A percentile compares a stretch with the other conserved stretches of the same genome.
phyloP scores from a whole-genome alignment of 2,329 filamentous ascomycete species.

The Uncinocarpus reesii region DNA sequence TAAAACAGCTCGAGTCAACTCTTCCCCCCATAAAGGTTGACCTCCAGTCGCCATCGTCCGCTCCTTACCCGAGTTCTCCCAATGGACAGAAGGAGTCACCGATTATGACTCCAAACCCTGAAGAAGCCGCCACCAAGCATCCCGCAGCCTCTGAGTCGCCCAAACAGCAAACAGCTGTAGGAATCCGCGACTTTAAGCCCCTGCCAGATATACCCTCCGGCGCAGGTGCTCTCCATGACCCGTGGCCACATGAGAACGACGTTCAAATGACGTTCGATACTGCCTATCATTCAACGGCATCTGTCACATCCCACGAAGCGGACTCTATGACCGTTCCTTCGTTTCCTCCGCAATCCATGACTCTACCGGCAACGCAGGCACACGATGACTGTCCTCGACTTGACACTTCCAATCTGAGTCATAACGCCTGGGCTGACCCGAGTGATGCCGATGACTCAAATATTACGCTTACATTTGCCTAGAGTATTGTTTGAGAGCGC shows the following conservation, averaged over 20 bases:
- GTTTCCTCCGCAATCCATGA: not conserved
- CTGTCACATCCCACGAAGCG: not conserved
- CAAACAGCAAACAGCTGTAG: not conserved
- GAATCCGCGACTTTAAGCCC: conserved; percentile 5
- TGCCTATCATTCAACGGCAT: conserved; percentile 39
- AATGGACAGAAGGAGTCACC: not conserved
- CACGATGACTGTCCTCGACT: not conserved
- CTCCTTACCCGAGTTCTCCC: conserved; percentile 8
- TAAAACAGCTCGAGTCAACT: conserved; percentile 77
- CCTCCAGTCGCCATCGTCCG: conserved; percentile 28
- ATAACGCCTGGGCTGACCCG: conserved; percentile 61
- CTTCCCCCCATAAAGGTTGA: conserved; percentile 82
- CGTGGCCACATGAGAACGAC: conserved; percentile 24
- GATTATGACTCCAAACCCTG: not conserved
- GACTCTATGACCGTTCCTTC: not conserved
- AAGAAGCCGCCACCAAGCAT: not conserved
- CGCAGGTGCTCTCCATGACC: not conserved
- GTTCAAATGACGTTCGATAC: conserved; percentile 65
- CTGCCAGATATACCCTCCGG: not conserved
- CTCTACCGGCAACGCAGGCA: not conserved
- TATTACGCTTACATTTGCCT: conserved; percentile 75
- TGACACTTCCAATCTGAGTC: conserved; percentile 8
- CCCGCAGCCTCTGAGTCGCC: not conserved
- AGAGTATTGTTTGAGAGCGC: not conserved
- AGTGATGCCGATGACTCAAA: conserved; percentile 62